These are phyloP conservation scores for Iberis pinnata DNA, from an alignment of 345 rosid species.

Conservation along the genomic window DNA sequence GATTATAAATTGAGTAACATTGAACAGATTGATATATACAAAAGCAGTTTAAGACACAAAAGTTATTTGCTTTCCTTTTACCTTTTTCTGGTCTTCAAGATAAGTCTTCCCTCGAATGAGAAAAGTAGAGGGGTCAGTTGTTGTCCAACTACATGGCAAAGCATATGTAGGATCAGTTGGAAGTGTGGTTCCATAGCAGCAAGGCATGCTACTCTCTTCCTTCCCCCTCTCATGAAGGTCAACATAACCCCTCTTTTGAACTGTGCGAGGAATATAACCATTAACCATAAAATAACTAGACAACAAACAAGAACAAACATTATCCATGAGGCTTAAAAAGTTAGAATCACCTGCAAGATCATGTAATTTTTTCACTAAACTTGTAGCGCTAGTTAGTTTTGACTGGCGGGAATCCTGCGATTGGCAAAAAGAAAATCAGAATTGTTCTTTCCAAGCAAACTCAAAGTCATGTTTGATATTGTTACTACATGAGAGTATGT, in stretches of 20 bases:
- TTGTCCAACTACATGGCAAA: constrained; percentile 70
- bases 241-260: constrained; percentile 83
- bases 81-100: constrained; percentile 78
- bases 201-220: constrained; percentile 51
- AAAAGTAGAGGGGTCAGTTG: constrained; percentile 72
- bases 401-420: constrained; percentile 65
- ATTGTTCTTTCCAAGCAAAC: neutral
- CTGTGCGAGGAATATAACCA: constrained; percentile 36
- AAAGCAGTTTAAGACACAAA: neutral
- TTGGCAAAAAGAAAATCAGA: constrained; percentile 9
- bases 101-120: constrained; percentile 81
- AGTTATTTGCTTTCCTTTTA: constrained; percentile 21
- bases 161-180: constrained; percentile 58
- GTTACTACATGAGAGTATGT: constrained; percentile 51
- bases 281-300: constrained; percentile 11
- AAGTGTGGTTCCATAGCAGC: constrained; percentile 75
- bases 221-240: constrained; percentile 65
- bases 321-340: constrained; percentile 13
- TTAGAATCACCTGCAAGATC: constrained; percentile 71
- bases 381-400: constrained; percentile 62
- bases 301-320: constrained; percentile 1
- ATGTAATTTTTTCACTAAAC: constrained; percentile 76
- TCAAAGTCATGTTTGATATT: neutral
- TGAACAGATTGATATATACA: neutral
- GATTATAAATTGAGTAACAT: constrained; percentile 4